A percentile compares a stretch with the other conserved stretches of the same genome.
These are phyloP conservation scores for Paramecium biaurelia DNA, from an alignment of 73 alveolate genomes.

Conservation along the genomic window DNA sequence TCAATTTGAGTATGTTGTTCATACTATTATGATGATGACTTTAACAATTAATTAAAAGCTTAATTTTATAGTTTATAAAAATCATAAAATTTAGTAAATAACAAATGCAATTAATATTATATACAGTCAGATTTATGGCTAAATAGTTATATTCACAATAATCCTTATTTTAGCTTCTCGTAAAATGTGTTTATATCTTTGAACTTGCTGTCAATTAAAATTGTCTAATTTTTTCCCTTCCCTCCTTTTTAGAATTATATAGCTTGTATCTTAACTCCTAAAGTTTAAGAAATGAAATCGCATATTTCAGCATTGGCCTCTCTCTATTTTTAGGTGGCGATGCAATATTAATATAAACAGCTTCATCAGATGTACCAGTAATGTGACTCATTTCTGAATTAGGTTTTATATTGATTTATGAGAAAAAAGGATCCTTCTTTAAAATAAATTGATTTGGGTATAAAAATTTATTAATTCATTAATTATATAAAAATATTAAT, in stretches of 20 bases:
- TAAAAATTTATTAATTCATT: not conserved
- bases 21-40: too few relatives aligned
- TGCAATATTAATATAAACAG: conserved; percentile 64
- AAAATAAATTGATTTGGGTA: not conserved
- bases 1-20: too few relatives aligned
- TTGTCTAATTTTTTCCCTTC: conserved; percentile 47
- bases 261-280: conserved; percentile 65
- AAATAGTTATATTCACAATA: conserved; percentile 42
- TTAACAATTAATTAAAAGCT: too few relatives aligned
- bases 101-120: too few relatives aligned
- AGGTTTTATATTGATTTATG: not conserved
- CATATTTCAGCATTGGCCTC: conserved; percentile 71
- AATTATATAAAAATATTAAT: not conserved
- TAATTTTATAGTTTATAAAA: too few relatives aligned
- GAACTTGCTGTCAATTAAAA: conserved; percentile 4
- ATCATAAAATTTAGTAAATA: too few relatives aligned
- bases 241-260: conserved; percentile 58
- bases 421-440: not conserved
- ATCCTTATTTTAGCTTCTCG: conserved; percentile 3
- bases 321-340: conserved; percentile 77
- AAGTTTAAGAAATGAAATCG: conserved; percentile 4
- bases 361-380: not conserved
- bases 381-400: not conserved
- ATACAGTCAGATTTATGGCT: conserved; percentile 76
- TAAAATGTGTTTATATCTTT: conserved; percentile 35